Evolutionary conservation across 768 basidiomycete species (phyloP), one percentile per base, ranked within the genome.

Genomic region (Pulveroboletus sp.): DNA sequence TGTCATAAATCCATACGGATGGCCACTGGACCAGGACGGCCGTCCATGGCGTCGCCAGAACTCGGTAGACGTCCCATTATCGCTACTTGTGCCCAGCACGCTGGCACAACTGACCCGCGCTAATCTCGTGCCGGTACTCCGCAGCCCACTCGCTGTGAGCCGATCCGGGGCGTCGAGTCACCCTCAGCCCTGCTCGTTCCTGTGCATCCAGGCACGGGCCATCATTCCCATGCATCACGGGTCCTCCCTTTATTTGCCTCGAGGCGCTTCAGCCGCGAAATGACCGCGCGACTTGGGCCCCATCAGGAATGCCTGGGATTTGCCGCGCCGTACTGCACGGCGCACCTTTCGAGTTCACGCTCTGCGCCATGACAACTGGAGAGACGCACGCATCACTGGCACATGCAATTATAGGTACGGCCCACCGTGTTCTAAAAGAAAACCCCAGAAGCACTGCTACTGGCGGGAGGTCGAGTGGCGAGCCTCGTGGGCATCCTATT

Each of bases 261-360:
- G 64, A 65, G 63, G 63, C 63, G 40, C 46, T 49, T 56, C 45
- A 25, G 36, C 46, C 57, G 57, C 63, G 63, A 63, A 52, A 64
- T 64, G 63, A 64, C 61, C 63, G 63, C 64, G 62, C 48, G 62
- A 64, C 42, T 38, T 12, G 2, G 4, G 2, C 55, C 33, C 14
- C 25, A 53, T 57, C 49, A 33, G 54, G 57, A 36, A 52, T 27
- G 25, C 11, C 39, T 52, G 54, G 50, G 14, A 43, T 40, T 43
- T 53, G n/a, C 41, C 53, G 23, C 16, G 38, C 20, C 23, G n/a
- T n/a, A n/a, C n/a, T n/a, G n/a, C n/a, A n/a, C n/a, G n/a, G n/a
- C n/a, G n/a, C n/a, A n/a, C n/a, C n/a, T n/a, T n/a, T n/a, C n/a
- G n/a, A n/a, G n/a, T n/a, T n/a, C n/a, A n/a, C n/a, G n/a, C n/a